Evolutionary conservation across 768 basidiomycete species (phyloP).

Genomic region (Phylloporus sp.): DNA sequence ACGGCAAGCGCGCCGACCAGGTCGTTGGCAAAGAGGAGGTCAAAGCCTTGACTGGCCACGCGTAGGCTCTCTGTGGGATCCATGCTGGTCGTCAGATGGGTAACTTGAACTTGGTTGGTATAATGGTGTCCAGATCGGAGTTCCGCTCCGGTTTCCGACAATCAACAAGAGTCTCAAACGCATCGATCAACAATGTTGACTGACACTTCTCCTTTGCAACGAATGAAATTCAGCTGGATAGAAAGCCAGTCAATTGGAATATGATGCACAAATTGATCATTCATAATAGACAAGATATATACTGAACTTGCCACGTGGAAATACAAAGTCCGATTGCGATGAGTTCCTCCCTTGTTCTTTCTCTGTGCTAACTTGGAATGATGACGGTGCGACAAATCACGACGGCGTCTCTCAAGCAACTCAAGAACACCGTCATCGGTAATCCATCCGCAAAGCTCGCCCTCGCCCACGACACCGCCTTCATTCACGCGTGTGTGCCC

Average conservation of each 20-base stretch:
- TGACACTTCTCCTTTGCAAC: too few relatives aligned
- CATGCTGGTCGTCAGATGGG: not conserved
- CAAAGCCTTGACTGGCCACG: conserved; percentile 52
- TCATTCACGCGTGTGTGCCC: conserved; percentile 50
- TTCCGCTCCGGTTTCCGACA: conserved; percentile 11
- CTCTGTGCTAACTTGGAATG: not conserved
- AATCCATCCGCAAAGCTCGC: conserved; percentile 69
- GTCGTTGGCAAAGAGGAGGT: conserved; percentile 66
- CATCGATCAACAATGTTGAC: too few relatives aligned
- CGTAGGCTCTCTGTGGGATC: conserved; percentile 32
- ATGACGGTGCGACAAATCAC: conserved; percentile 33
- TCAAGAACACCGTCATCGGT: conserved; percentile 76
- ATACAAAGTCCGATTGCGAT: not conserved
- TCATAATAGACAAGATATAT: too few relatives aligned
- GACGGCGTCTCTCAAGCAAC: conserved; percentile 47
- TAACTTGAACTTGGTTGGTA: not conserved
- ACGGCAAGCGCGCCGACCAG: conserved; percentile 48
- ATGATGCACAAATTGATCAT: too few relatives aligned
- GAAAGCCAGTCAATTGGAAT: not conserved
- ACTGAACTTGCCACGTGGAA: too few relatives aligned
- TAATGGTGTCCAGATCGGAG: not conserved
- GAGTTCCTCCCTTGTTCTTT: not conserved
- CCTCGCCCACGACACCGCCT: conserved; percentile 52
- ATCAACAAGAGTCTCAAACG: too few relatives aligned
- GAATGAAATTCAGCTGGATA: too few relatives aligned